Percentiles rank a stretch among this genome's conserved stretches.
These are phyloP conservation scores for Hemileccinum hortonii DNA, from an alignment of 1,284 basidiomycete species.

Conservation along the genomic window DNA sequence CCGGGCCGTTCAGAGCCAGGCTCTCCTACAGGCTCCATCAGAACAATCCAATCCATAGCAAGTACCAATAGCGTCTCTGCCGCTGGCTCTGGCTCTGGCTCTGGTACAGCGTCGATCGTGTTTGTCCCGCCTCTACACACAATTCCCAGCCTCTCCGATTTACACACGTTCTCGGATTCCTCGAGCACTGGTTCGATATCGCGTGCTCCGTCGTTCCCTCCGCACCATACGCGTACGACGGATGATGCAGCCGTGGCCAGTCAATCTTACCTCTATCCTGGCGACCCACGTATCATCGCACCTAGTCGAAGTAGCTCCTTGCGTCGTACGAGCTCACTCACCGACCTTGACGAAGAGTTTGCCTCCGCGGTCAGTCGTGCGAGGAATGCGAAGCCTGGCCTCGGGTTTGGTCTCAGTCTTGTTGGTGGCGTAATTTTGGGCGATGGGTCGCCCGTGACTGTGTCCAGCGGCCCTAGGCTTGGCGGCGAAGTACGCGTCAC, in stretches of 20 bases:
- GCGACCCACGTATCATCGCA: constrained; percentile 65
- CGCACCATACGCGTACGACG: constrained; percentile 58
- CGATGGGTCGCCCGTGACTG: constrained; percentile 49
- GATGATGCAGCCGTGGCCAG: constrained; percentile 68
- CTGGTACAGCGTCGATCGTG: constrained; percentile 64
- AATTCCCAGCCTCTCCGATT: constrained; percentile 66
- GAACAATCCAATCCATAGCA: constrained; percentile 60
- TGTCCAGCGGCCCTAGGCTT: constrained; percentile 50
- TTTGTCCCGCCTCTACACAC: constrained; percentile 68
- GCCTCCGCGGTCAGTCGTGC: constrained; percentile 48
- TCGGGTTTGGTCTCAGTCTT: constrained; percentile 46
- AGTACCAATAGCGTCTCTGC: constrained; percentile 34
- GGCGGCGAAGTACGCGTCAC: constrained; percentile 57
- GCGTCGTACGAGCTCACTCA: constrained; percentile 71
- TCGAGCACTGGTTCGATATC: constrained; percentile 41
- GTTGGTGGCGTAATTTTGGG: constrained; percentile 39
- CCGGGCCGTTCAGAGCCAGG: constrained; percentile 52
- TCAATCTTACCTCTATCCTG: constrained; percentile 63
- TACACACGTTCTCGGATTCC: constrained; percentile 43
- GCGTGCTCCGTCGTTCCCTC: constrained; percentile 44
- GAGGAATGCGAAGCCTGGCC: constrained; percentile 43
- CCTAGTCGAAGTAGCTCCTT: constrained; percentile 60
- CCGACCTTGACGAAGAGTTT: constrained; percentile 72
- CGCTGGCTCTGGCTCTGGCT: constrained; percentile 40
- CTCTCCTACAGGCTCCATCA: constrained; percentile 71